A percentile compares a stretch with the other conserved stretches of the same genome.
phyloP scores from a whole-genome alignment of 495 filamentous ascomycete species.

The Aspergillus conjunctus region DNA sequence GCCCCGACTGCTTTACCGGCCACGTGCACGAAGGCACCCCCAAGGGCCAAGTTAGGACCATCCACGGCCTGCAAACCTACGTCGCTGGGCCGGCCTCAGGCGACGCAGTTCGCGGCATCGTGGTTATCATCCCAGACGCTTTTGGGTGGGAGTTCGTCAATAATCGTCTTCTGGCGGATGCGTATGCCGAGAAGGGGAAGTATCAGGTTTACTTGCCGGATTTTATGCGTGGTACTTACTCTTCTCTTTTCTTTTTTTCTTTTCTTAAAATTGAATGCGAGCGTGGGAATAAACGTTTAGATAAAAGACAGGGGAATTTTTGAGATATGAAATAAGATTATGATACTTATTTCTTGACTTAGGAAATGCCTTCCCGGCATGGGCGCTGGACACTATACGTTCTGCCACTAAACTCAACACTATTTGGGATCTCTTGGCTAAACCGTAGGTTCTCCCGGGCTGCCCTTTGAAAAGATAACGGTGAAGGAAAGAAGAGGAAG shows the following conservation, averaged over 20 bases:
- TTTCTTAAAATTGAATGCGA: background rate
- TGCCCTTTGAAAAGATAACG: background rate
- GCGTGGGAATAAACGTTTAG: no score
- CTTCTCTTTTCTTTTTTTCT: no score
- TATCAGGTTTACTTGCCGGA: conserved; percentile 59
- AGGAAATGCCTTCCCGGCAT: conserved; percentile 24
- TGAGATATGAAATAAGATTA: background rate
- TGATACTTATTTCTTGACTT: background rate
- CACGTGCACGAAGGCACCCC: conserved; percentile 32
- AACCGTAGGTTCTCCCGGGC: conserved; percentile 20
- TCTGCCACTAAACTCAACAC: conserved; percentile 8
- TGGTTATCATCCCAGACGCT: conserved; percentile 58
- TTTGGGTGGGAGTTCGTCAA: conserved; percentile 62
- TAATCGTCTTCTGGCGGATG: conserved; percentile 54
- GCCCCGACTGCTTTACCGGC: conserved; percentile 38
- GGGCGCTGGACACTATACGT: conserved; percentile 17
- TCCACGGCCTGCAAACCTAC: conserved; percentile 57
- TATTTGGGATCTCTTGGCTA: conserved; percentile 21
- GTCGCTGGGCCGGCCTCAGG: conserved; percentile 40
- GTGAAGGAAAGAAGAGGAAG: background rate
- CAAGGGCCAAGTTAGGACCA: conserved; percentile 28
- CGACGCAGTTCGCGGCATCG: conserved; percentile 42
- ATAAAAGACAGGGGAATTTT: background rate
- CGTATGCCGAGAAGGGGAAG: conserved; percentile 50
- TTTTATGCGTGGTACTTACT: conserved; percentile 62